These are phyloP conservation scores for Penicillium vulpinum DNA, from an alignment of 2,329 filamentous ascomycete genomes.

Conservation along the genomic window DNA sequence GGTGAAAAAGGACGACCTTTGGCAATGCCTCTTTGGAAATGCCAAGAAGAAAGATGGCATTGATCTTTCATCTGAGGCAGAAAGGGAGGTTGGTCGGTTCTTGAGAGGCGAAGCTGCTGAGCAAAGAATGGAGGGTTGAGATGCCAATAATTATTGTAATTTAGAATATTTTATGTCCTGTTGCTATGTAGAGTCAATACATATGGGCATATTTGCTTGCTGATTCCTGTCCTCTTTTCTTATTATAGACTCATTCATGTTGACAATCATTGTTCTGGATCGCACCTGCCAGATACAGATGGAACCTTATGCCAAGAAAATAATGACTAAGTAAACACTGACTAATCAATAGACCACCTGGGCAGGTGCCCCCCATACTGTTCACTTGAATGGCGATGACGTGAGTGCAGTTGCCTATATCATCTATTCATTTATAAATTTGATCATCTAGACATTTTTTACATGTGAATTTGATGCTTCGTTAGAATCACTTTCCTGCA, in stretches of 20 bases:
- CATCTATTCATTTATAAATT: background rate
- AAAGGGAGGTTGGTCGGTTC: slow-evolving; percentile 51
- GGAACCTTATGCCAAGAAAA: background rate
- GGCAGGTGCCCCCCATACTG: slow-evolving; percentile 2
- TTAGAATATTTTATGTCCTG: background rate
- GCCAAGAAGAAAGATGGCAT: slow-evolving; percentile 30
- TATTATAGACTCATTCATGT: background rate
- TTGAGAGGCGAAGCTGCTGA: slow-evolving; percentile 59
- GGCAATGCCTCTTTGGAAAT: slow-evolving; percentile 82
- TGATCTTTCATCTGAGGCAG: slow-evolving; percentile 26
- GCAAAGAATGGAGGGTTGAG: slow-evolving; percentile 33
- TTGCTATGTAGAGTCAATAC: background rate
- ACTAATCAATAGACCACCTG: slow-evolving; percentile 1
- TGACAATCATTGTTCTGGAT: background rate
- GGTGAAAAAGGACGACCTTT: slow-evolving; percentile 75
- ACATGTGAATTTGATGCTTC: slow-evolving; percentile 2
- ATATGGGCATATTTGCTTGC: no score
- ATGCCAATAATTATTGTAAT: background rate
- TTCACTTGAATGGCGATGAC: slow-evolving; percentile 5
- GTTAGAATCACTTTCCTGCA: background rate
- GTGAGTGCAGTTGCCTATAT: slow-evolving; percentile 12
- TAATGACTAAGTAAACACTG: background rate
- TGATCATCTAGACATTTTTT: background rate
- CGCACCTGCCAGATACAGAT: background rate
- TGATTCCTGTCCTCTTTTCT: no score